Conservation (phyloP, 2,329 filamentous ascomycete species). For the Botrytis paeoniae region DNA sequence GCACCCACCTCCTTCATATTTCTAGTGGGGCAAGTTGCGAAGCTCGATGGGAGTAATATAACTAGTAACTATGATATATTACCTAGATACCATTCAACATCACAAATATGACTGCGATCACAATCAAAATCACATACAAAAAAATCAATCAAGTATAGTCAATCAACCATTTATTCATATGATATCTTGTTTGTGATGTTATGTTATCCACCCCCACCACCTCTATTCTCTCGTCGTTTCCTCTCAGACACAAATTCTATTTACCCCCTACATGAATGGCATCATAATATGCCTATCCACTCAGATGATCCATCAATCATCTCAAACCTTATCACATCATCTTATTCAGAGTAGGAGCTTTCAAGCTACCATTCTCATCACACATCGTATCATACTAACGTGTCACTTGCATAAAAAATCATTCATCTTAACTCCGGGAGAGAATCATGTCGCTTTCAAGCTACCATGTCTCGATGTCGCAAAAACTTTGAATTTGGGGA, state of each 20-base stretch:
- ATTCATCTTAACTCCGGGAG: constrained; percentile 12
- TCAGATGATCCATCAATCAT: constrained; percentile 1
- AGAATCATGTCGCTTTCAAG: constrained; percentile 39
- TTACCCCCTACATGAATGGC: background rate
- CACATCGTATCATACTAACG: constrained; percentile 20
- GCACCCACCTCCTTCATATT: background rate
- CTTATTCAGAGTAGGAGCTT: constrained; percentile 34
- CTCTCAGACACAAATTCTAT: background rate
- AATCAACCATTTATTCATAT: constrained; percentile 5
- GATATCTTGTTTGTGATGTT: constrained; percentile 9
- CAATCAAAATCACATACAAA: background rate
- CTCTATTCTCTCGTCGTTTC: background rate
- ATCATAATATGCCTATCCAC: background rate
- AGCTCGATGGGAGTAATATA: background rate
- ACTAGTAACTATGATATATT: background rate
- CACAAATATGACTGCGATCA: background rate
- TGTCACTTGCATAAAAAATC: constrained; percentile 6
- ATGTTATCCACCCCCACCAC: background rate
- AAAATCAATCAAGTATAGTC: background rate
- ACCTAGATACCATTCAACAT: background rate
- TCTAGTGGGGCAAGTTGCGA: background rate
- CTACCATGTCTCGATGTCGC: constrained; percentile 35
- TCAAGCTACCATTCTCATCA: constrained; percentile 37
- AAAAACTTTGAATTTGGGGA: constrained; percentile 21
- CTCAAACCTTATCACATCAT: background rate